Evolutionary conservation across 2,329 filamentous ascomycete species (phyloP).

Genomic region (Zasmidium cellare): DNA sequence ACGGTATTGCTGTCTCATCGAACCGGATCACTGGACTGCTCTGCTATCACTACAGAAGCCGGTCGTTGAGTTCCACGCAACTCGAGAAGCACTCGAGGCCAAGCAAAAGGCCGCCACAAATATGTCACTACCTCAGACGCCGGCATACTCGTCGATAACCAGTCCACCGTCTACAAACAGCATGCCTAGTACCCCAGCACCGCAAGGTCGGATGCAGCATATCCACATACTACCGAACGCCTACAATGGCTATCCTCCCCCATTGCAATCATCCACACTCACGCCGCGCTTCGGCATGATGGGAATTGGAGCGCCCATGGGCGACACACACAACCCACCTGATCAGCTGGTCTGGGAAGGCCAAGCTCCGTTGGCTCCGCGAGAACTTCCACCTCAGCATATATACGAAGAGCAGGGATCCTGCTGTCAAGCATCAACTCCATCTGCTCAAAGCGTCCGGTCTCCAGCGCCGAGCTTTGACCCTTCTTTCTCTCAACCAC

Average conservation of each 20-base stretch:
- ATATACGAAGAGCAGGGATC: conserved; percentile 20
- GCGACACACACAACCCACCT: conserved; percentile 18
- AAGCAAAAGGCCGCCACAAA: conserved; percentile 14
- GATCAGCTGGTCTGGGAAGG: conserved; percentile 30
- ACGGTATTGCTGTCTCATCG: conserved; percentile 34
- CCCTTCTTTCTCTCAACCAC: conserved; percentile 5
- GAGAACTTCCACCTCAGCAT: conserved; percentile 18
- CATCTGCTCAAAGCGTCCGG: conserved; percentile 10
- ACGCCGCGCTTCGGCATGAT: conserved; percentile 34
- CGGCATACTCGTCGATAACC: conserved; percentile 16
- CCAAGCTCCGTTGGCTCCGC: conserved; percentile 24
- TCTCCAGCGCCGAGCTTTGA: conserved; percentile 12
- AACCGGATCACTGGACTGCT: conserved; percentile 33
- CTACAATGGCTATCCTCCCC: conserved; percentile 15
- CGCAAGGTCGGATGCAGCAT: conserved; percentile 10
- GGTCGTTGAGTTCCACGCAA: conserved; percentile 30
- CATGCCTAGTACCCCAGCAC: conserved; percentile 18
- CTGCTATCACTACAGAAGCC: conserved; percentile 32
- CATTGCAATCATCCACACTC: conserved; percentile 14
- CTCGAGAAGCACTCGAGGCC: conserved; percentile 28
- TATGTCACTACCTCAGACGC: conserved; percentile 19
- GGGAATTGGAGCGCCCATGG: conserved; percentile 31
- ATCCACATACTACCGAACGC: conserved; percentile 15
- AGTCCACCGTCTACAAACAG: conserved; percentile 15
- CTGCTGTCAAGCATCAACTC: conserved; percentile 28